phyloP scores from a whole-genome alignment of 2,329 filamentous ascomycete genomes.

The Phaeoacremonium minimum region DNA sequence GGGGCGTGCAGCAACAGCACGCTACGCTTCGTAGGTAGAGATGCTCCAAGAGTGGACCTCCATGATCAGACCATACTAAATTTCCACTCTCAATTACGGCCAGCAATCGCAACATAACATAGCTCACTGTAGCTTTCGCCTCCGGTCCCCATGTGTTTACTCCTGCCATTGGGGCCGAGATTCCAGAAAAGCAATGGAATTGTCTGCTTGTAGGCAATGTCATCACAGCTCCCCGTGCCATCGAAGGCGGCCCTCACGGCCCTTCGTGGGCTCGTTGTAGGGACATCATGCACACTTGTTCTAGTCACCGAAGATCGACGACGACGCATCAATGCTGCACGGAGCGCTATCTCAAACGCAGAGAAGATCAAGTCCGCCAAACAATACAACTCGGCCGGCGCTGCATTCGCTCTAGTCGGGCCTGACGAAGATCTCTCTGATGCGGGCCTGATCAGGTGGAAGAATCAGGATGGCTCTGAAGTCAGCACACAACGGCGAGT shows the following conservation, averaged over 20 bases:
- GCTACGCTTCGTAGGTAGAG: too few relatives aligned
- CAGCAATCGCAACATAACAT: too few relatives aligned
- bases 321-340: conserved; percentile 35
- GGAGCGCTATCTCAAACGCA: conserved; percentile 31
- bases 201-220: conserved; percentile 18
- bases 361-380: conserved; percentile 31
- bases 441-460: conserved; percentile 8
- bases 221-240: conserved; percentile 33
- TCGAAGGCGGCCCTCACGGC: conserved; percentile 40
- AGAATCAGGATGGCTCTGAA: neutral
- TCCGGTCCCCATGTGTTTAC: too few relatives aligned
- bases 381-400: conserved; percentile 28
- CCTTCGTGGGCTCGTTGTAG: conserved; percentile 36
- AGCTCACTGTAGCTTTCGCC: too few relatives aligned
- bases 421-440: conserved; percentile 15
- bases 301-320: conserved; percentile 39
- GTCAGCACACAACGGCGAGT: neutral
- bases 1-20: too few relatives aligned
- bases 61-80: too few relatives aligned
- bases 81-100: too few relatives aligned
- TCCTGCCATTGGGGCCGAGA: too few relatives aligned
- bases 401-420: conserved; percentile 13
- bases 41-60: too few relatives aligned
- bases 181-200: too few relatives aligned
- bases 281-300: conserved; percentile 39